Conservation (phyloP, 495 filamentous ascomycete species). For the Cercophora scortea region DNA sequence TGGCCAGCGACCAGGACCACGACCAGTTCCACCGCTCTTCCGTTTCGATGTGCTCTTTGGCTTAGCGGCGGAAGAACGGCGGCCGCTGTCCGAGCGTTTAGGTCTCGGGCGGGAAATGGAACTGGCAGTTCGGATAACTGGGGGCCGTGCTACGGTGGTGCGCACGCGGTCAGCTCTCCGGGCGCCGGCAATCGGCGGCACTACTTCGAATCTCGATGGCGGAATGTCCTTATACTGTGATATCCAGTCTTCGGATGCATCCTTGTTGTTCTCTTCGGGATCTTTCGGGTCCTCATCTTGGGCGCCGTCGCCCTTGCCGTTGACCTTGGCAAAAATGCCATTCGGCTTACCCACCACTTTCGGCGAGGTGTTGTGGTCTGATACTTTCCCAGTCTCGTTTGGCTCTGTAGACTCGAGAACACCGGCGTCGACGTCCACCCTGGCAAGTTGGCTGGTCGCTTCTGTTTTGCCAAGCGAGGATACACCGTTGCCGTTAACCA, state of each 20-base stretch:
- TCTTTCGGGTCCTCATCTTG: constrained; percentile 14
- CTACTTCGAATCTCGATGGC: constrained; percentile 74
- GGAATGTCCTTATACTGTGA: constrained; percentile 52
- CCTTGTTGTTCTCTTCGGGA: constrained; percentile 23
- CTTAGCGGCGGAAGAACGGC: constrained; percentile 20
- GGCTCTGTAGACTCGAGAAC: constrained; percentile 40
- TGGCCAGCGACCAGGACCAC: constrained; percentile 44
- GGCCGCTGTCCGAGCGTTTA: constrained; percentile 13
- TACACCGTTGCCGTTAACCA: constrained; percentile 21
- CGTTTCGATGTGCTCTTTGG: constrained; percentile 29
- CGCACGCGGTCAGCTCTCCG: constrained; percentile 20
- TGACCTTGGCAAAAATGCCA: constrained; percentile 13
- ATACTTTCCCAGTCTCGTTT: constrained; percentile 16
- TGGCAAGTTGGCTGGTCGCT: constrained; percentile 1
- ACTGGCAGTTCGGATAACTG: constrained; percentile 18
- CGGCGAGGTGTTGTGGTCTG: neutral
- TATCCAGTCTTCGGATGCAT: constrained; percentile 26
- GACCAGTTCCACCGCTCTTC: constrained; percentile 45
- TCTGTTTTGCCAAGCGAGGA: constrained; percentile 1
- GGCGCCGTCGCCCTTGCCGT: constrained; percentile 18
- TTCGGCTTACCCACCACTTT: constrained; percentile 7
- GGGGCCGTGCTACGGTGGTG: constrained; percentile 23
- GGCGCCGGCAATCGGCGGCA: constrained; percentile 54
- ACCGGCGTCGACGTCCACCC: constrained; percentile 11
- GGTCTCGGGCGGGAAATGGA: constrained; percentile 18